phyloP scores from a whole-genome alignment of 306 rosid genomes.

The Elaeagnus macrophylla region DNA sequence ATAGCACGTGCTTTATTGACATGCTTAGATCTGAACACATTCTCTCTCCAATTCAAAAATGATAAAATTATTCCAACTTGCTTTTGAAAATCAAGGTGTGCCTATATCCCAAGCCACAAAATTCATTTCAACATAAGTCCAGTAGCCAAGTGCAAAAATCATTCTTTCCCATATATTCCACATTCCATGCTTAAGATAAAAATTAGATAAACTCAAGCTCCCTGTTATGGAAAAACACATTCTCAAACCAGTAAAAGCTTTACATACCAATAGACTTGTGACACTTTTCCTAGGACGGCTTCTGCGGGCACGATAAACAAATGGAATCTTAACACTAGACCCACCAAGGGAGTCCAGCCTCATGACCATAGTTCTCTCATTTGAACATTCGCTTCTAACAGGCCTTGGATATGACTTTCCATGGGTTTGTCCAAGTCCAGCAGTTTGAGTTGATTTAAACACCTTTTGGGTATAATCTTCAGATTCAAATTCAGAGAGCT shows the following conservation, averaged over 20 bases:
- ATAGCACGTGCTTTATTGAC: background rate
- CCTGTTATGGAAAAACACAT: conserved; percentile 8
- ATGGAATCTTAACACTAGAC: conserved; percentile 67
- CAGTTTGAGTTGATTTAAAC: conserved; percentile 29
- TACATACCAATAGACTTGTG: conserved; percentile 64
- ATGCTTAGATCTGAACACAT: background rate
- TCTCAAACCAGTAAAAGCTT: conserved; percentile 17
- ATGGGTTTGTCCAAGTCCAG: conserved; percentile 33
- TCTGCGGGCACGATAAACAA: conserved; percentile 80
- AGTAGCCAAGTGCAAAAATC: background rate
- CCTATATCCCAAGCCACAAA: background rate
- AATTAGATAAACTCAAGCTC: conserved; percentile 7
- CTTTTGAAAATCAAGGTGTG: background rate
- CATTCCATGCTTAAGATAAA: conserved; percentile 4
- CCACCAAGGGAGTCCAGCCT: conserved; percentile 82
- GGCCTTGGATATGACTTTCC: conserved; percentile 33
- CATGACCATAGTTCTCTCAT: conserved; percentile 47
- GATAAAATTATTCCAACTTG: background rate
- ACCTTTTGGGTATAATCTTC: conserved; percentile 46
- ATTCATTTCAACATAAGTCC: background rate
- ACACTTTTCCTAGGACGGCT: conserved; percentile 86
- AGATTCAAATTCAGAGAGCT: conserved; percentile 73
- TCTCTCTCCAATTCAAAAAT: background rate
- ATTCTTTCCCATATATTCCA: background rate
- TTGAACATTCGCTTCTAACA: conserved; percentile 39